phyloP scores from a whole-genome alignment of 2,329 filamentous ascomycete genomes.

The Xylariaceae sp. region DNA sequence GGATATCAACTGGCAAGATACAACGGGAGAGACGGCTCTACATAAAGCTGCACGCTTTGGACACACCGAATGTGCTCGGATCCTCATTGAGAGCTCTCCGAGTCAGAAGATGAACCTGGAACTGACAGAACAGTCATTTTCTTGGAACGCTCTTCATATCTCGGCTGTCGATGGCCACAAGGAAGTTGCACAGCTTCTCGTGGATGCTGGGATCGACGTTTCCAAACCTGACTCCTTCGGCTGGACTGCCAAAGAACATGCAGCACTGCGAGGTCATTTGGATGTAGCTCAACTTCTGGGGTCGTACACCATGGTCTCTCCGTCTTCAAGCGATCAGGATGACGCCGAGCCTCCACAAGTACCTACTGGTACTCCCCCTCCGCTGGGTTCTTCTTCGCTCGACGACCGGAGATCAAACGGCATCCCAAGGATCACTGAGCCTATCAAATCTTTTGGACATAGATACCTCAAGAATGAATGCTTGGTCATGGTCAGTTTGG shows the following conservation, averaged over 20 bases:
- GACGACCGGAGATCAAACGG: conserved; percentile 55
- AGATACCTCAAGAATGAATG: conserved; percentile 86
- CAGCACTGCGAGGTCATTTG: conserved; percentile 83
- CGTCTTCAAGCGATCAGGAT: conserved; percentile 28
- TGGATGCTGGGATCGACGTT: conserved; percentile 73
- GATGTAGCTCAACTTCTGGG: conserved; percentile 69
- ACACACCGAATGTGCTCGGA: conserved; percentile 72
- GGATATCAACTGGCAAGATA: conserved; percentile 89
- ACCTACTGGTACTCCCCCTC: conserved; percentile 50
- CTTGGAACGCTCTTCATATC: conserved; percentile 94
- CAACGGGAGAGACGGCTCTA: conserved; percentile 83
- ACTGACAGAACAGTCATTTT: conserved; percentile 75
- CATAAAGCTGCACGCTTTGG: conserved; percentile 90
- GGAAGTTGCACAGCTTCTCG: conserved; percentile 68
- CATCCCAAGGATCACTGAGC: conserved; percentile 58
- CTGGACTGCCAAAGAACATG: conserved; percentile 93
- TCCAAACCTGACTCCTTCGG: conserved; percentile 77
- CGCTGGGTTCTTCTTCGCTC: too few relatives aligned
- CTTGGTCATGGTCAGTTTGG: conserved; percentile 86
- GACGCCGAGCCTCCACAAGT: conserved; percentile 21
- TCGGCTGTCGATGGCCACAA: conserved; percentile 85
- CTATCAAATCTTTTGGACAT: conserved; percentile 93
- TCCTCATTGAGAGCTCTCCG: conserved; percentile 66
- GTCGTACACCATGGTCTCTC: conserved; percentile 40
- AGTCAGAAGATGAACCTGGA: conserved; percentile 73